Percentiles rank a stretch among this genome's conserved stretches.
Conservation (phyloP, 179 eudicot genomes). For the Vitellaria paradoxa region DNA sequence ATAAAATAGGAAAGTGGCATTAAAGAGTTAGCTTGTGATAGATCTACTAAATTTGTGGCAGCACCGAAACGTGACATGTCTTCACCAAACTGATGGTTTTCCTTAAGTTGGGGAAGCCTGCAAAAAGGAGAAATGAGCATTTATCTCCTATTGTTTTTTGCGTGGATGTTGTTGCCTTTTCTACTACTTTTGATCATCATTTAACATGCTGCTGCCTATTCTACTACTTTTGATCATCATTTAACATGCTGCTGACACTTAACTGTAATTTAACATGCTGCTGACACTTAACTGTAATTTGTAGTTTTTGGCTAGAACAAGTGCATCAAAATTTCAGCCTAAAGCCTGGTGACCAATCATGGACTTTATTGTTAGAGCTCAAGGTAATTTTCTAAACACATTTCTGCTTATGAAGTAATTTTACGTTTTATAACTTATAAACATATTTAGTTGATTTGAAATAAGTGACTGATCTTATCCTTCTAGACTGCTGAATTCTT, state of each 20-base stretch:
- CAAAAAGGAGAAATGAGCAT: background rate
- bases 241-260: background rate
- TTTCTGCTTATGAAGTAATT: background rate
- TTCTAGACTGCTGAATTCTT: background rate
- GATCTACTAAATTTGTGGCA: too few relatives aligned
- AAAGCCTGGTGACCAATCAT: constrained; percentile 43
- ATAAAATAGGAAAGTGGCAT: too few relatives aligned
- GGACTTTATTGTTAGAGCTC: constrained; percentile 55
- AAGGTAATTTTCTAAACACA: constrained; percentile 41
- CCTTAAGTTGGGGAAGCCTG: too few relatives aligned
- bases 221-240: too few relatives aligned
- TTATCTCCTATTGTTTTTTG: background rate
- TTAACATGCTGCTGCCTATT: too few relatives aligned
- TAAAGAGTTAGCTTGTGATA: too few relatives aligned
- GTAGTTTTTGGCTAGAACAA: constrained; percentile 72
- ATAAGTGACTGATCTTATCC: background rate
- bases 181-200: too few relatives aligned
- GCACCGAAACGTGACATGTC: too few relatives aligned
- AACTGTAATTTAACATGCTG: background rate
- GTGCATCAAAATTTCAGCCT: constrained; percentile 54
- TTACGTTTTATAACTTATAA: background rate
- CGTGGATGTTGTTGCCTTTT: too few relatives aligned
- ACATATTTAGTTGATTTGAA: background rate
- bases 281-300: constrained; percentile 1
- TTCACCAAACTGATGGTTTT: too few relatives aligned